Base-by-base conservation (phyloP, 805 yeast species). In the Kluyveromyces siamensis region DNA sequence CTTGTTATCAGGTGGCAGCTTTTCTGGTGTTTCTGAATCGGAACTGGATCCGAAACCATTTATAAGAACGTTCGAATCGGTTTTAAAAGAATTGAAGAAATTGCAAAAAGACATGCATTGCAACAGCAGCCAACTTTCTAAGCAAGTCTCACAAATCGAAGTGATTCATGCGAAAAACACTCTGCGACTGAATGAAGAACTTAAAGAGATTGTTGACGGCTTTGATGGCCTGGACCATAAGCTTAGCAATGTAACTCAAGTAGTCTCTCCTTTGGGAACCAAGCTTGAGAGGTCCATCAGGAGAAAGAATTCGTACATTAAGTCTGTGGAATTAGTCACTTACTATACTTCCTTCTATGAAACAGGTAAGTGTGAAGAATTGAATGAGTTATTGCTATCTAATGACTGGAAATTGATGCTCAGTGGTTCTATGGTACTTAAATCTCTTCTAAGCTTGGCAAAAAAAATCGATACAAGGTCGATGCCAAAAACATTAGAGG, bases 1-100 rank as follows among this genome's bases (percentile, higher is more conserved):
- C 41, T 49, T 55, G 40, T 44, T 54, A 43, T 35, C 44, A 8
- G 37, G 44, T 3, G 47, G 47, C 6, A 39, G 18, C 17, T 7
- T 25, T 10, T n/a, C 30, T 37, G 16, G 8, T 17, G 14, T 9
- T 27, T 10, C 48, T 8, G 51, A 60, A 48, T 54, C 55, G 38
- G 61, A 55, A 42, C 66, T 88, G 48, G 96, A 93, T 60, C 96
- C 98, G 1, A 88, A 87, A 59, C 98, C 98, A 1, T 93, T 87
- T 62, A 91, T 91, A 43, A 77, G 96, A 55, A 87, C 96, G 0
- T 90, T 93, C 64, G 97, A 91, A 62, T 80, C 90, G 1, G 87
- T 93, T 2, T 70, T 89, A 41, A 74, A 80, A 42, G 91, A 87
- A 58, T 70, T 91, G 54, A 77, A 80, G 57, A 72, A 72, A 45